These are phyloP conservation scores for Echeveria elegans DNA, from an alignment of 164 flowering plant species.

Conservation along the genomic window DNA sequence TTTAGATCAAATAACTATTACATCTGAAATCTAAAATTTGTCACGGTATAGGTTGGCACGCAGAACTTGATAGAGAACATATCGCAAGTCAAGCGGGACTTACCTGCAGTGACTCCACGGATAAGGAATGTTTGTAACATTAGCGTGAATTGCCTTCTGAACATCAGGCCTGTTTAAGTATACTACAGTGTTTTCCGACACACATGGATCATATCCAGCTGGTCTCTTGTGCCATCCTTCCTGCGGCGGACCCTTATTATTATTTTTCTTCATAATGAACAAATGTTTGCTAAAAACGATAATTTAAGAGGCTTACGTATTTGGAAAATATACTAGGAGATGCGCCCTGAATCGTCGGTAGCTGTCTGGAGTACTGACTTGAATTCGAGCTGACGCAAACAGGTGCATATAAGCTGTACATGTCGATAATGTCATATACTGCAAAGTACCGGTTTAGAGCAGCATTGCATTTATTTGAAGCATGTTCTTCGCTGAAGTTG, in stretches of 20 bases:
- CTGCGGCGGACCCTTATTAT: not conserved
- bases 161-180: slow-evolving; percentile 77
- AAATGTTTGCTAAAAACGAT: not conserved
- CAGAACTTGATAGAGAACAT: not conserved
- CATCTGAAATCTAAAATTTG: too few species aligned
- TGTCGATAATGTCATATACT: slow-evolving; percentile 58
- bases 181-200: not conserved
- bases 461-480: slow-evolving; percentile 16
- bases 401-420: slow-evolving; percentile 66
- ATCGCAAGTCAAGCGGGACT: too few species aligned
- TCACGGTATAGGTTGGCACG: not conserved
- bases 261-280: too few species aligned
- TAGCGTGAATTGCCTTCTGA: slow-evolving; percentile 78
- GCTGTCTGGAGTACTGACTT: slow-evolving; percentile 13
- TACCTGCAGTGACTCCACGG: slow-evolving; percentile 79
- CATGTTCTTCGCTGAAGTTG: slow-evolving; percentile 30
- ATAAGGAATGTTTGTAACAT: slow-evolving; percentile 55
- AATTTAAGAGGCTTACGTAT: slow-evolving; percentile 28
- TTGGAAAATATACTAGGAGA: slow-evolving; percentile 39
- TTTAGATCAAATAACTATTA: too few species aligned
- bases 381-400: slow-evolving; percentile 22
- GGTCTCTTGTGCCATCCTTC: slow-evolving; percentile 5
- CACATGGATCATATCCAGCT: slow-evolving; percentile 5
- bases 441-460: slow-evolving; percentile 31
- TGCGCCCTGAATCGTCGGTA: slow-evolving; percentile 19